A percentile compares a stretch with the other conserved stretches of the same genome.
These are phyloP conservation scores for Penicillium fuscoglaucum DNA, from an alignment of 2,329 filamentous ascomycete genomes.

Conservation along the genomic window DNA sequence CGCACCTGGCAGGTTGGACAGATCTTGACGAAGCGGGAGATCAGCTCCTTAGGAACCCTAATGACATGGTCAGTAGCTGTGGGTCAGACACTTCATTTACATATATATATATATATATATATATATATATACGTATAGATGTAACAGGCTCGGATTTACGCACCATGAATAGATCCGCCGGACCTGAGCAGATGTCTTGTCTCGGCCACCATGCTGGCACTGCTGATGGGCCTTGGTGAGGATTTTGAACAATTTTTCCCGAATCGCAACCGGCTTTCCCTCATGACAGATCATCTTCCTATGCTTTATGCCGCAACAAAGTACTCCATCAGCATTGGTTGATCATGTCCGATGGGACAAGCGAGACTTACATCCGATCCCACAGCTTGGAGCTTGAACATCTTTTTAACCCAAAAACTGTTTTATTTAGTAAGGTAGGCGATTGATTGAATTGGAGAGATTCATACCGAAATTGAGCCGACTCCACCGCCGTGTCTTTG, in stretches of 20 bases:
- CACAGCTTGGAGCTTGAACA: constrained; percentile 50
- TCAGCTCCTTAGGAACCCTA: constrained; percentile 55
- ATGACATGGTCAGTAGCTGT: constrained; percentile 4
- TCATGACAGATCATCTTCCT: constrained; percentile 52
- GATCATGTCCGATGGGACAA: neutral
- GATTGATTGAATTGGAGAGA: neutral
- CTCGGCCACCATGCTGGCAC: constrained; percentile 54
- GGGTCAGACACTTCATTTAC: neutral
- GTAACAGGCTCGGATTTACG: constrained; percentile 10
- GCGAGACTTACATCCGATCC: constrained; percentile 42
- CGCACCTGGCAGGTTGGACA: constrained; percentile 53
- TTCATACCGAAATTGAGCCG: constrained; percentile 52
- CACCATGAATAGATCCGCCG: constrained; percentile 54
- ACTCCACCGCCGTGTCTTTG: constrained; percentile 53
- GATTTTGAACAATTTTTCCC: constrained; percentile 54
- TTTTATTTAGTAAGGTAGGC: constrained; percentile 2
- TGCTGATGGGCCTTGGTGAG: constrained; percentile 52
- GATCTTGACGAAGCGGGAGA: constrained; percentile 54
- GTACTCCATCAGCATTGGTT: neutral
- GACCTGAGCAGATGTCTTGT: constrained; percentile 55
- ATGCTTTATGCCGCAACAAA: constrained; percentile 25
- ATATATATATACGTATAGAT: neutral
- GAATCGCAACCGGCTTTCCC: constrained; percentile 54
- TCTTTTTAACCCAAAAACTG: constrained; percentile 56
- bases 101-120: neutral